Evolutionary conservation across 179 eudicot genomes (phyloP).

Genomic region (Drosera spatulata): DNA sequence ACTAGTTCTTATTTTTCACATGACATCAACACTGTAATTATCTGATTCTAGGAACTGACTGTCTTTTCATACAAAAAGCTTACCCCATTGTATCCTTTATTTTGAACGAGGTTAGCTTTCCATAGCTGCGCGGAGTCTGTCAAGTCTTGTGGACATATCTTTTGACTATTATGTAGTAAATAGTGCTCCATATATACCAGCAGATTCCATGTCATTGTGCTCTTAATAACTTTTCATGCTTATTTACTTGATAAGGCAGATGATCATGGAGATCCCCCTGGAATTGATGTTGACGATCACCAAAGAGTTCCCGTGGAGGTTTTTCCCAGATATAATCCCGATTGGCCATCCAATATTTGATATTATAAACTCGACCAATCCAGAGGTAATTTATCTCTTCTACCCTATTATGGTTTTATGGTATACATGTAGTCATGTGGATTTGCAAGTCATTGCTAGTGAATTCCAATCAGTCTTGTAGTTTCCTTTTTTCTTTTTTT

Average conservation of each 20-base stretch:
- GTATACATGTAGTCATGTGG: background rate
- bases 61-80: too few relatives aligned
- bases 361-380: constrained; percentile 84
- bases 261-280: constrained; percentile 95
- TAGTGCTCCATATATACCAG: too few relatives aligned
- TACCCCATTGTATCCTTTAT: too few relatives aligned
- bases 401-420: background rate
- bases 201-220: background rate
- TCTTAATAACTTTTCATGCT: background rate
- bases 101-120: too few relatives aligned
- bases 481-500: too few relatives aligned
- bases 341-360: constrained; percentile 97
- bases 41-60: too few relatives aligned
- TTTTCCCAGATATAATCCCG: constrained; percentile 92
- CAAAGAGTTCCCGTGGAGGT: constrained; percentile 93
- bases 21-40: too few relatives aligned
- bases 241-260: constrained; percentile 26
- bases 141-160: too few relatives aligned
- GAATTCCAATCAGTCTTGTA: background rate
- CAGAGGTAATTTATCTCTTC: constrained; percentile 44
- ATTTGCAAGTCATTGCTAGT: background rate
- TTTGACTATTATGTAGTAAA: too few relatives aligned
- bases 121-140: too few relatives aligned
- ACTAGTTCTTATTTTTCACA: too few relatives aligned
- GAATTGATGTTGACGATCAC: constrained; percentile 95